Percentiles rank a stretch among this genome's conserved stretches.
These are phyloP conservation scores for Spathaspora sp. DNA, from an alignment of 1,139 yeast species.

Conservation along the genomic window DNA sequence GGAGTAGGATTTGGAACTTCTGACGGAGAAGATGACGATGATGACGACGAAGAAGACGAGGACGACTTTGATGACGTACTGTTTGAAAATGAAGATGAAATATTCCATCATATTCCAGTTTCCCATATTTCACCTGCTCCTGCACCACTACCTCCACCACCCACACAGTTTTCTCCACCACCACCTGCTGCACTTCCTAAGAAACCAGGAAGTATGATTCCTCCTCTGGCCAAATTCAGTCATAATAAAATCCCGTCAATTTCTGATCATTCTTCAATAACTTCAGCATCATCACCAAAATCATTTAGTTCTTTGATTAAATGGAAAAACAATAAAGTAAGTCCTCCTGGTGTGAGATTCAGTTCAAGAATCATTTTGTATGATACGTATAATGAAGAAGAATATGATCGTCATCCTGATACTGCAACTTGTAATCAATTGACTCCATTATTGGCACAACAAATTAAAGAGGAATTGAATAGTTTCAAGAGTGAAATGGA, in stretches of 20 bases:
- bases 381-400: slow-evolving; percentile 82
- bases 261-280: slow-evolving; percentile 21
- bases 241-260: slow-evolving; percentile 29
- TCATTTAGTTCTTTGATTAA: slow-evolving; percentile 33
- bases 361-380: slow-evolving; percentile 82
- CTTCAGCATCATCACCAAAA: slow-evolving; percentile 27
- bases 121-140: slow-evolving; percentile 11
- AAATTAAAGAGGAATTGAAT: slow-evolving; percentile 84
- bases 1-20: slow-evolving; percentile 35
- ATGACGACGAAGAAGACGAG: slow-evolving; percentile 9
- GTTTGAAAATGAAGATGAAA: slow-evolving; percentile 11
- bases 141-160: background rate
- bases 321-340: slow-evolving; percentile 14
- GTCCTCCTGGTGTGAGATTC: slow-evolving; percentile 55
- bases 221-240: slow-evolving; percentile 18
- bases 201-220: slow-evolving; percentile 7
- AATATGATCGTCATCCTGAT: slow-evolving; percentile 93
- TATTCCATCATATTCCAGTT: slow-evolving; percentile 8
- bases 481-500: slow-evolving; percentile 76
- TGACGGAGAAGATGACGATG: slow-evolving; percentile 19
- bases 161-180: background rate
- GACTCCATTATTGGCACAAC: slow-evolving; percentile 85
- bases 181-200: slow-evolving; percentile 6
- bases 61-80: slow-evolving; percentile 1
- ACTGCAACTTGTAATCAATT: slow-evolving; percentile 89